Evolutionary conservation across 2,329 filamentous ascomycete species (phyloP), one percentile per base, ranked within the genome.

Genomic region (Beauveria brongniartii): DNA sequence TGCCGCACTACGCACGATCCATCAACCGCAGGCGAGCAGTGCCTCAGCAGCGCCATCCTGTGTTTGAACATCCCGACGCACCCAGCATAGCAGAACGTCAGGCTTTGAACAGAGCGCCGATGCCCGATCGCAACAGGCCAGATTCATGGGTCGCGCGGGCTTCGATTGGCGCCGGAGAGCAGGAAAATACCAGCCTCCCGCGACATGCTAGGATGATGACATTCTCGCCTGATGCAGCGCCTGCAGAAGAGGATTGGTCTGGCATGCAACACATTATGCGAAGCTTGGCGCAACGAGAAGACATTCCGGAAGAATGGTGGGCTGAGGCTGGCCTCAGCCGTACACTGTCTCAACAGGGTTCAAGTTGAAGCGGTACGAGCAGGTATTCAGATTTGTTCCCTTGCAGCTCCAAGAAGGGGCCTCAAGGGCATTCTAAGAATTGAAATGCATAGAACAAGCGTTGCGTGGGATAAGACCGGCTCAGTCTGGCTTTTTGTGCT

Each of bases 271-370:
- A 81, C 55, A 88, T 95, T 52, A 80, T 94, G 41, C 84, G 87
- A 66, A 81, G 84, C 48, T 79, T 95, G 59, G 84, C 87, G 40
- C 80, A 83, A 20, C 79, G 89, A 26, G 83, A 90, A 68, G 89
- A 92, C 67, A 88, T 94, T 59, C 88, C 90, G 0, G 90, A 94
- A 63, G 86, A 91, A 65, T 92, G 88, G 85, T 95, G 91, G 91
- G 83, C 84, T 62, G 82, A 84, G 67, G 86, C 81, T 62, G 88
- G 88, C 47, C 79, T 90, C 64, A 86, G 80, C 68, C 82, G 86
- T 64, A 86, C 79, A 16, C 73, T 84, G 59, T 69, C 69, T 41
- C 69, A 66, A 54, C 70, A 71, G 46, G 71, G 66, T 59, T 64
- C 61, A 57, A 51, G 55, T 43, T 61, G 14, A 58, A 51, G 47